Conservation (phyloP, 2,329 filamentous ascomycete species). For the Aspergillus japonicus region DNA sequence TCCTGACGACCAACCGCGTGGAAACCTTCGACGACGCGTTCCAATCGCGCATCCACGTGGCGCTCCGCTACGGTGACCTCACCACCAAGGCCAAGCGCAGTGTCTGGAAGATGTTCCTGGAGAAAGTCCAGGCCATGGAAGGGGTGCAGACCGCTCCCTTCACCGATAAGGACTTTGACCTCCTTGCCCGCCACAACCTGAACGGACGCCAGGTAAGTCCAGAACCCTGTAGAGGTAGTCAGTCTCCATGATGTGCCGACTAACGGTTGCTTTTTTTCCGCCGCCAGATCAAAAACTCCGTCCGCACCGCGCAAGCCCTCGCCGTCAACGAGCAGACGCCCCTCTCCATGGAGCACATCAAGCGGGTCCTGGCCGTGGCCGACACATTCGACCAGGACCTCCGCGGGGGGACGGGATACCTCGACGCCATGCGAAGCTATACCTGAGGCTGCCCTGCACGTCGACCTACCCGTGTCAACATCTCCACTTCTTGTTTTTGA, state of each 20-base stretch:
- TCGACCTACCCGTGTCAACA: too few relatives aligned
- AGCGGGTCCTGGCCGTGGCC: slow-evolving; percentile 77
- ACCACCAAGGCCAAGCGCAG: slow-evolving; percentile 69
- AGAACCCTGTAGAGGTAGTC: neutral
- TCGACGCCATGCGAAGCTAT: slow-evolving; percentile 82
- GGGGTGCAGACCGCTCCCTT: slow-evolving; percentile 50
- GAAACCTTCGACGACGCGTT: slow-evolving; percentile 88
- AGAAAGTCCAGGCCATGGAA: slow-evolving; percentile 66
- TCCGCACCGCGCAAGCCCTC: slow-evolving; percentile 78
- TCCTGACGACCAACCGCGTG: slow-evolving; percentile 85
- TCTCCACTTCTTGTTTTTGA: neutral
- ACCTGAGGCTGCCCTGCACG: too few relatives aligned
- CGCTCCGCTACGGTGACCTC: slow-evolving; percentile 75
- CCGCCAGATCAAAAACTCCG: slow-evolving; percentile 79
- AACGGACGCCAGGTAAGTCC: slow-evolving; percentile 63
- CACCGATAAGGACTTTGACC: slow-evolving; percentile 64
- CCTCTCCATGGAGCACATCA: slow-evolving; percentile 76
- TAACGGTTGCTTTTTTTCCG: neutral
- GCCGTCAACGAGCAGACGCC: slow-evolving; percentile 71
- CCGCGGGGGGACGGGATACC: slow-evolving; percentile 74
- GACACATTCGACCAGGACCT: slow-evolving; percentile 81
- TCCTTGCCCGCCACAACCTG: slow-evolving; percentile 65
- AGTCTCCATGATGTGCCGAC: slow-evolving; percentile 1
- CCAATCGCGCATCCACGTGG: slow-evolving; percentile 82
- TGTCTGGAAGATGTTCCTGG: slow-evolving; percentile 83